Percentiles rank a stretch among this genome's conserved stretches.
Evolutionary conservation across 768 basidiomycete genomes (phyloP).

Genomic region (Hypholoma sublateritium): DNA sequence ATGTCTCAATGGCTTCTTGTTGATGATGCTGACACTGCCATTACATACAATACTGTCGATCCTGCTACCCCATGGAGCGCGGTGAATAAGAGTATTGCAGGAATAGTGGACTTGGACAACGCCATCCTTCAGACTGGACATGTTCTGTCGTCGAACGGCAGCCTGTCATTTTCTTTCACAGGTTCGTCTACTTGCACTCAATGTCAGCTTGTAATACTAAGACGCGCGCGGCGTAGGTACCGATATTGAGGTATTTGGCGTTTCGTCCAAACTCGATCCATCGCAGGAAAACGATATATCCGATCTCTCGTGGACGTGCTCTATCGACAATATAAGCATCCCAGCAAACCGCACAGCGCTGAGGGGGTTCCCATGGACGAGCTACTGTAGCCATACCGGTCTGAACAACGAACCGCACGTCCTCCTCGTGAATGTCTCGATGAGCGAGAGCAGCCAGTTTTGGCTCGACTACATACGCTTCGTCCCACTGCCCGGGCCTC

Average conservation of each 20-base stretch:
- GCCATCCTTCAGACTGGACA: conserved; percentile 2
- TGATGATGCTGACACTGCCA: not conserved
- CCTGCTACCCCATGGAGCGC: not conserved
- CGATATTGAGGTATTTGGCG: not conserved
- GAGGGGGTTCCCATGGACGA: conserved; percentile 3
- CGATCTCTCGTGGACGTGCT: conserved; percentile 2
- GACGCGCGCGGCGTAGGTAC: not conserved
- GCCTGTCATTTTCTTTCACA: conserved; percentile 2
- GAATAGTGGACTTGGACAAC: not conserved
- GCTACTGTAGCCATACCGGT: not conserved
- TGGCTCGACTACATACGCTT: conserved; percentile 6
- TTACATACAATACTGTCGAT: not conserved
- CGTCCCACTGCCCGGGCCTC: not conserved
- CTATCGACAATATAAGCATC: not conserved
- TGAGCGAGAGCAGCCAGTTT: not conserved
- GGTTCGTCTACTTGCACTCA: not conserved
- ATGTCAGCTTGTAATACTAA: not conserved
- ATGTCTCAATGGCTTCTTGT: conserved; percentile 2
- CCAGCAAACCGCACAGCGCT: not conserved
- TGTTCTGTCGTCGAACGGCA: conserved; percentile 3
- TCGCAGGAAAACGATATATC: not conserved
- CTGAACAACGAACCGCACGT: not conserved
- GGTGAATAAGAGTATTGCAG: not conserved
- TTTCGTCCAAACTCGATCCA: not conserved
- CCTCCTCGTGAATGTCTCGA: not conserved